A percentile compares a stretch with the other conserved stretches of the same genome.
These are phyloP conservation scores for Lathyrus tuberosus DNA, from an alignment of 306 rosid species.

Conservation along the genomic window DNA sequence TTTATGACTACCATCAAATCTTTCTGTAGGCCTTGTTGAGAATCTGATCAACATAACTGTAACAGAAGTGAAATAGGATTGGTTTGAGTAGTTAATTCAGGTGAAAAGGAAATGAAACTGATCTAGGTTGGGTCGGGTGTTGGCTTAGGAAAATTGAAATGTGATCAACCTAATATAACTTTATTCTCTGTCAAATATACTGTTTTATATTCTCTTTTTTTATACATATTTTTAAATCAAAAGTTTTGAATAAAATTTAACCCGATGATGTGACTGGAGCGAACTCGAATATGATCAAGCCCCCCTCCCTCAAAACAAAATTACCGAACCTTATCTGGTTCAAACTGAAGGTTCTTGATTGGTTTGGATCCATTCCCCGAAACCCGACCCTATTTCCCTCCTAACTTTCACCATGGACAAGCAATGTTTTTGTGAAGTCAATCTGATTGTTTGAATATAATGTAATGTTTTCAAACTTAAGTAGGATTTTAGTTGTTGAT, in stretches of 20 bases:
- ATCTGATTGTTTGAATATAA: conserved; percentile 6
- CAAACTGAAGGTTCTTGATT: conserved; percentile 5
- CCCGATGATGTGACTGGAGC: neutral
- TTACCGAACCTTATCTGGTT: neutral
- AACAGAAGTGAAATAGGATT: neutral
- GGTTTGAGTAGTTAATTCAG: conserved; percentile 14
- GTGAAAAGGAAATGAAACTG: neutral
- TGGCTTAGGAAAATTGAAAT: neutral
- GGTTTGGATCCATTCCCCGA: conserved; percentile 8
- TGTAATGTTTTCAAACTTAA: conserved; percentile 19
- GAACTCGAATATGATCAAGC: neutral
- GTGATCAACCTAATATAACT: neutral
- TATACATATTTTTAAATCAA: neutral
- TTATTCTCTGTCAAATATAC: neutral
- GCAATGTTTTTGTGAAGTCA: conserved; percentile 34
- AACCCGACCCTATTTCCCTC: neutral
- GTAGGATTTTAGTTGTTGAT: conserved; percentile 24
- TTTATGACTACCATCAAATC: conserved; percentile 20
- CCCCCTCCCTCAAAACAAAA: neutral
- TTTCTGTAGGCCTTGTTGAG: neutral
- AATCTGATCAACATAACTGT: neutral
- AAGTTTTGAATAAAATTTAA: neutral
- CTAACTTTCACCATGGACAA: conserved; percentile 4
- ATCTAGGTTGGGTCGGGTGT: neutral
- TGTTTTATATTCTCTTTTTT: neutral